Evolutionary conservation across 257 asterid genomes (phyloP).

Genomic region (Henckelia pumila): DNA sequence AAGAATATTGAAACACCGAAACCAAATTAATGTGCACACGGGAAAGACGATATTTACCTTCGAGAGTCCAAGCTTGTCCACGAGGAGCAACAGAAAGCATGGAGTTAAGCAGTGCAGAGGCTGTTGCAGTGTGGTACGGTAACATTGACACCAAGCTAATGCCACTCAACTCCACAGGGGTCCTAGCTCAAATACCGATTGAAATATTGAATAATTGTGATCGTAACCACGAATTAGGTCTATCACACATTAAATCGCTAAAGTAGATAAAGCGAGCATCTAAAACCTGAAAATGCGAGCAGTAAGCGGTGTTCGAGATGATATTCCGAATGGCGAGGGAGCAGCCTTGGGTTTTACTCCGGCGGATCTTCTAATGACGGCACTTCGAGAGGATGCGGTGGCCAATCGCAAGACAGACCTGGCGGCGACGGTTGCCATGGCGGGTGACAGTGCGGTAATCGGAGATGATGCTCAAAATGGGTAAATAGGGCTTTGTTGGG

Average conservation of each 20-base stretch:
- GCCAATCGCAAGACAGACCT: conserved; percentile 63
- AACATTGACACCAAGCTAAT: conserved; percentile 29
- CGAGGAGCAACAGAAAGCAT: conserved; percentile 36
- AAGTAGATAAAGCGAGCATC: neutral
- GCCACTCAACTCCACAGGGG: conserved; percentile 39
- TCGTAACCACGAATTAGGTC: neutral
- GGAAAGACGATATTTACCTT: conserved; percentile 23
- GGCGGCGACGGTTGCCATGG: conserved; percentile 70
- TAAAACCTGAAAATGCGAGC: conserved; percentile 72
- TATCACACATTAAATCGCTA: neutral
- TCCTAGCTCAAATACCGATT: conserved; percentile 18
- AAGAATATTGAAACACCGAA: neutral
- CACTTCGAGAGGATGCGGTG: conserved; percentile 42
- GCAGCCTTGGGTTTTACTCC: conserved; percentile 47
- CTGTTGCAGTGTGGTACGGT: conserved; percentile 38
- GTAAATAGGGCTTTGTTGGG: conserved; percentile 37
- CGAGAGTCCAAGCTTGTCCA: conserved; percentile 33
- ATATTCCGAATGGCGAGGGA: conserved; percentile 56
- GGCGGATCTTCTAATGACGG: conserved; percentile 43
- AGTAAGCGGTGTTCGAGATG: conserved; percentile 60
- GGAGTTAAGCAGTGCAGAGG: conserved; percentile 40
- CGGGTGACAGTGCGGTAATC: conserved; percentile 18
- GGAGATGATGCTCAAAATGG: conserved; percentile 18
- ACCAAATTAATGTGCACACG: neutral
- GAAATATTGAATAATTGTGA: neutral